These are phyloP conservation scores for Dictyostelium brefeldianum DNA, from an alignment of 78 protist species.

Conservation along the genomic window DNA sequence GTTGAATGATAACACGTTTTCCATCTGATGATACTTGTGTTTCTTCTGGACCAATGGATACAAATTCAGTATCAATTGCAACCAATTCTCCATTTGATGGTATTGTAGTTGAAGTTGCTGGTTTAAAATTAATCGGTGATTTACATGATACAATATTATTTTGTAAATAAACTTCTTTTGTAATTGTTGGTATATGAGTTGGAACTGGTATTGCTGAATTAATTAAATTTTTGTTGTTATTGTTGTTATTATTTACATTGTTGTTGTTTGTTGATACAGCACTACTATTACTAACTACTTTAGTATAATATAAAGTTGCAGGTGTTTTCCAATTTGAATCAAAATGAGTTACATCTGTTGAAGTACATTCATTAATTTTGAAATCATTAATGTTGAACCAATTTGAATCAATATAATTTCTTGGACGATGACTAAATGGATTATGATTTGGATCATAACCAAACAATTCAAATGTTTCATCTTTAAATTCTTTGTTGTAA, in stretches of 20 bases:
- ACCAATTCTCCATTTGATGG: conserved; percentile 60
- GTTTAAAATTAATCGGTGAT: conserved; percentile 36
- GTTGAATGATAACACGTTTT: conserved; percentile 76
- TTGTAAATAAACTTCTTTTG: conserved; percentile 58
- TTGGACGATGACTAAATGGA: neutral
- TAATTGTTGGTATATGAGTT: conserved; percentile 30
- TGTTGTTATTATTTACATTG: neutral
- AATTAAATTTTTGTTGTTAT: neutral
- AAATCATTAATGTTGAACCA: conserved; percentile 91
- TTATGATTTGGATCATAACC: neutral
- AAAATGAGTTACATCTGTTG: conserved; percentile 76
- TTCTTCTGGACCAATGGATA: conserved; percentile 88
- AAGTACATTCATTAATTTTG: conserved; percentile 29
- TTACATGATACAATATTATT: conserved; percentile 56
- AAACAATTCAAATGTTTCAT: neutral
- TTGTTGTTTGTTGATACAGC: neutral
- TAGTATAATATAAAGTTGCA: conserved; percentile 30
- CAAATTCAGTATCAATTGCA: conserved; percentile 94
- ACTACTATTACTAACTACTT: conserved; percentile 12
- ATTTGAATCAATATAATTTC: neutral
- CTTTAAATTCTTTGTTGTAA: conserved; percentile 11
- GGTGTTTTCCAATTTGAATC: conserved; percentile 72
- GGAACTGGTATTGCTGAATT: conserved; percentile 8
- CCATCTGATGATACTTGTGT: conserved; percentile 82
- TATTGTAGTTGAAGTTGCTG: conserved; percentile 45